phyloP scores from a whole-genome alignment of 495 filamentous ascomycete genomes.

The Penicillium cinerascens region DNA sequence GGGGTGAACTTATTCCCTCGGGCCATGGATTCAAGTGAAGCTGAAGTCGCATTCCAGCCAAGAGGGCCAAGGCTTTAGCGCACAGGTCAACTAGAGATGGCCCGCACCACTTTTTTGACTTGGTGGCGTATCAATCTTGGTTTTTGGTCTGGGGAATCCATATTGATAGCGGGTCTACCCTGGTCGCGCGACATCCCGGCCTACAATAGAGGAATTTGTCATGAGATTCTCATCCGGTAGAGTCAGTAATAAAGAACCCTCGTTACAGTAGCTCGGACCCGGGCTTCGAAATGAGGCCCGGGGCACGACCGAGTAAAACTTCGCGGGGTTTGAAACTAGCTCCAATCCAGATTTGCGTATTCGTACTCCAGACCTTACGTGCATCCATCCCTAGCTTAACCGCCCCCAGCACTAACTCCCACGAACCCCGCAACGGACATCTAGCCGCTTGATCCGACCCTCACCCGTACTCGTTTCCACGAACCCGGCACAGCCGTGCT shows the following conservation, averaged over 20 bases:
- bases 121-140: slow-evolving; percentile 3
- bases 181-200: not conserved
- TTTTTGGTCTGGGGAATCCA: not conserved
- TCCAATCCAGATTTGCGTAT: no score
- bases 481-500: not conserved
- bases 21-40: not conserved
- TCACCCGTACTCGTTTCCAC: not conserved
- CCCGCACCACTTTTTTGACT: not conserved
- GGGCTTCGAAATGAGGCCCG: no score
- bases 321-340: no score
- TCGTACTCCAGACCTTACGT: no score
- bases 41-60: not conserved
- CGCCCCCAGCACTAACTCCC: not conserved
- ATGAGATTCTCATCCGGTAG: no score
- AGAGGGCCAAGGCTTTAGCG: not conserved
- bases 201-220: no score
- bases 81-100: not conserved
- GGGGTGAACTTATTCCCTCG: not conserved
- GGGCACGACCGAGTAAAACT: no score
- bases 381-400: not conserved
- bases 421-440: slow-evolving; percentile 1
- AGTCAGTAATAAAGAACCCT: no score
- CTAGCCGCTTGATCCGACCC: slow-evolving; percentile 3
- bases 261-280: no score
- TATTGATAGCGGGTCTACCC: slow-evolving; percentile 8